Evolutionary conservation across 2,329 filamentous ascomycete genomes (phyloP).

Genomic region (Fusarium citri): DNA sequence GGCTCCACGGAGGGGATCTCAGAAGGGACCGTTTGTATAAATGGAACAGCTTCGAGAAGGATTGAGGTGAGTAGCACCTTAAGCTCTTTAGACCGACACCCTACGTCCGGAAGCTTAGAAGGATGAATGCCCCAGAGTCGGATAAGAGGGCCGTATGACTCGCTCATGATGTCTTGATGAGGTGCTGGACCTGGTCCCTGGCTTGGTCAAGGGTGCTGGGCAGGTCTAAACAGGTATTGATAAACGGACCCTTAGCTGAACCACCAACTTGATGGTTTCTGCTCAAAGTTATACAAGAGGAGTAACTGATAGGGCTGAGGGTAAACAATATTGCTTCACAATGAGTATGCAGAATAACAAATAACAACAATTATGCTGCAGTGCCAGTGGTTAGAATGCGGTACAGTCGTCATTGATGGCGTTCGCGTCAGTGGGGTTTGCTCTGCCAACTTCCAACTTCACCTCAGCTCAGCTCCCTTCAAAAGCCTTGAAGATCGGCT

Average conservation of each 20-base stretch:
- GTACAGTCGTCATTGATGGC: constrained; percentile 35
- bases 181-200: not conserved
- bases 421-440: constrained; percentile 27
- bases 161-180: constrained; percentile 31
- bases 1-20: constrained; percentile 37
- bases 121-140: constrained; percentile 65
- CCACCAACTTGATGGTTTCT: not conserved
- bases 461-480: not conserved
- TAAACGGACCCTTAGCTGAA: not conserved
- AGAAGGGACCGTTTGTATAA: constrained; percentile 67
- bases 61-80: constrained; percentile 63
- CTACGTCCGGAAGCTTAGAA: constrained; percentile 59
- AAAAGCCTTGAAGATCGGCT: constrained; percentile 12
- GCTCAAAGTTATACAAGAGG: not conserved
- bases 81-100: constrained; percentile 57
- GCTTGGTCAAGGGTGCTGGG: not conserved
- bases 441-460: constrained; percentile 31
- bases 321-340: not conserved
- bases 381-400: not conserved
- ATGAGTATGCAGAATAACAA: not conserved
- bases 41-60: constrained; percentile 68
- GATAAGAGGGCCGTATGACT: constrained; percentile 59
- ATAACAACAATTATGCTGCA: not conserved
- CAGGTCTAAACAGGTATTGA: constrained; percentile 4
- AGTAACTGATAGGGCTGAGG: not conserved